A percentile compares a stretch with the other conserved stretches of the same genome.
Evolutionary conservation across 2,329 filamentous ascomycete species (phyloP).

Genomic region (Pestalotiopsis sp.): DNA sequence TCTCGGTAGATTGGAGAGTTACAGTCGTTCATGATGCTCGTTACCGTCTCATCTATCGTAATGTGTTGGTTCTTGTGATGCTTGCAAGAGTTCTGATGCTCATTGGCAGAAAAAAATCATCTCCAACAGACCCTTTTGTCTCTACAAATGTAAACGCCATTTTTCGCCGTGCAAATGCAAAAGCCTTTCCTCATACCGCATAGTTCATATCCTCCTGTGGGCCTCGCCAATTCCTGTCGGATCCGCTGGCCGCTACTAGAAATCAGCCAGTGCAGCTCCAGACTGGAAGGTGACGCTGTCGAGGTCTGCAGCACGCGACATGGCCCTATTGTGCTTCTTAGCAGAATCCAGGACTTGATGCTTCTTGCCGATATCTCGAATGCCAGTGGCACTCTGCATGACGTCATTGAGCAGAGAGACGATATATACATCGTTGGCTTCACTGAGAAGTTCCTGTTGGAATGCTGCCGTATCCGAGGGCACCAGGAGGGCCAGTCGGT

Average conservation of each 20-base stretch:
- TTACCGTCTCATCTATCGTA: slow-evolving; percentile 11
- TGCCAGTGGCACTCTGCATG: slow-evolving; percentile 70
- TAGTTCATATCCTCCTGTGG: neutral
- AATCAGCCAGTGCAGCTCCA: slow-evolving; percentile 3
- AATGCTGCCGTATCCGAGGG: slow-evolving; percentile 70
- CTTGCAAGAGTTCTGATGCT: neutral
- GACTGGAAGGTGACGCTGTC: neutral
- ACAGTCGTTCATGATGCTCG: slow-evolving; percentile 10
- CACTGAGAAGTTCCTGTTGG: slow-evolving; percentile 70
- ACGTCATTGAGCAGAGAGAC: slow-evolving; percentile 75
- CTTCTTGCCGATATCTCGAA: slow-evolving; percentile 76
- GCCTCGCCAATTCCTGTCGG: too few relatives aligned
- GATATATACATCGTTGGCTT: slow-evolving; percentile 83
- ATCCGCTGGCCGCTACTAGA: neutral
- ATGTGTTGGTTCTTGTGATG: neutral
- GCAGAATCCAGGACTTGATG: slow-evolving; percentile 59
- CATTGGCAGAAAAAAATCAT: neutral
- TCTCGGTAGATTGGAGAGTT: neutral
- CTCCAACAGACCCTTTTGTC: neutral
- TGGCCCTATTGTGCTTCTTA: slow-evolving; percentile 27
- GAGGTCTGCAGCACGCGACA: neutral
- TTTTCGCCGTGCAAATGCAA: slow-evolving; percentile 34
- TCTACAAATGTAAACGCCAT: slow-evolving; percentile 25
- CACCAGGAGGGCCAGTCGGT: slow-evolving; percentile 78
- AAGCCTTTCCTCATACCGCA: neutral